Evolutionary conservation across 371 early-diverging fungal species (phyloP).

Genomic region (Ordospora pajunii): DNA sequence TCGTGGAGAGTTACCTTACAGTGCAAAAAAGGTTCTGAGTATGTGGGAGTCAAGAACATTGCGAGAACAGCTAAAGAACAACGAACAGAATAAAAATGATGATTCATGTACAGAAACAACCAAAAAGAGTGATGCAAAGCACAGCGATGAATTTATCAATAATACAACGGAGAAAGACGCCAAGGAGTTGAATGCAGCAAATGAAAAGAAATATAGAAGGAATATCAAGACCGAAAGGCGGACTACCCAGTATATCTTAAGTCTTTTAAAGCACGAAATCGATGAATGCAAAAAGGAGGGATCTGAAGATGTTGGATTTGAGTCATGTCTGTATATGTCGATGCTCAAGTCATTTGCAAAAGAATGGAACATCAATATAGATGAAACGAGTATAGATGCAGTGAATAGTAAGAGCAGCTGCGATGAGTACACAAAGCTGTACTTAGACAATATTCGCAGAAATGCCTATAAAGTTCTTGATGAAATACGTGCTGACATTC

Average conservation of each 20-base stretch:
- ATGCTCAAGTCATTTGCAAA: background rate
- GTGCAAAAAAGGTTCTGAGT: slow-evolving; percentile 39
- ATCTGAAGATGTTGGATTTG: background rate
- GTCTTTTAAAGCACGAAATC: no score
- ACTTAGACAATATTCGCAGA: background rate
- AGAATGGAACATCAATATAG: background rate
- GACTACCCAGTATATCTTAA: no score
- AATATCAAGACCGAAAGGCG: no score
- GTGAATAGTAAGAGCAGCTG: background rate
- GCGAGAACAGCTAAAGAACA: no score
- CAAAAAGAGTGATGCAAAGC: no score
- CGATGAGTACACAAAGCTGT: background rate
- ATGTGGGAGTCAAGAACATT: slow-evolving; percentile 4
- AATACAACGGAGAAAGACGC: no score
- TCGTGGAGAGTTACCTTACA: slow-evolving; percentile 33
- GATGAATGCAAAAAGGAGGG: no score
- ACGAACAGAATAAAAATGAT: no score
- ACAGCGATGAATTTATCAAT: no score
- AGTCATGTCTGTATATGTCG: background rate
- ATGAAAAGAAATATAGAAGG: no score
- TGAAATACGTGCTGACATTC: background rate
- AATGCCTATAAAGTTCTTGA: background rate
- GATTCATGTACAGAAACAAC: no score
- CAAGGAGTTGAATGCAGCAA: no score
- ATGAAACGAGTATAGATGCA: background rate